A percentile compares a stretch with the other conserved stretches of the same genome.
phyloP scores from a whole-genome alignment of 768 basidiomycete genomes.

The Fibroporia radiculosa region DNA sequence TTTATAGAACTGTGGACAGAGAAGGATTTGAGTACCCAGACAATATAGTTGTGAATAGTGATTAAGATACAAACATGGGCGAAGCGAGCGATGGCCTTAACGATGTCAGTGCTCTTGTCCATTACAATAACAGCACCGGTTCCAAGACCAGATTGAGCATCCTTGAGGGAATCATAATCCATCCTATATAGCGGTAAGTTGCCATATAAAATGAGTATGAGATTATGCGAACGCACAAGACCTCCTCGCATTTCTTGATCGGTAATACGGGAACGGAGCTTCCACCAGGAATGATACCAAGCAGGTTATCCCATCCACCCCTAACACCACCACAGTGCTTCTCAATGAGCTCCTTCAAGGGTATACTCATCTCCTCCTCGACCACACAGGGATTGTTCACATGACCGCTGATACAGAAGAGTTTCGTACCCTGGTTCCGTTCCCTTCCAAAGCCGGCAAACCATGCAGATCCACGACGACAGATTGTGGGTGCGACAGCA shows the following conservation, averaged over 20 bases:
- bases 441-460: slow-evolving; percentile 89
- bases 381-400: slow-evolving; percentile 98
- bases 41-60: neutral
- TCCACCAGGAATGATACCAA: slow-evolving; percentile 96
- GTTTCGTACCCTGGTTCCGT: slow-evolving; percentile 93
- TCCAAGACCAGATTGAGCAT: slow-evolving; percentile 92
- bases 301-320: slow-evolving; percentile 95
- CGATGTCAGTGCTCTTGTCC: slow-evolving; percentile 95
- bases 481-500: slow-evolving; percentile 95
- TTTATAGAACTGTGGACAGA: slow-evolving; percentile 75
- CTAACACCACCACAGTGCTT: slow-evolving; percentile 94
- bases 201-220: neutral
- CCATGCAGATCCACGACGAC: slow-evolving; percentile 82
- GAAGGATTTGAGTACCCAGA: neutral
- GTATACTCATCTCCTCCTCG: slow-evolving; percentile 99
- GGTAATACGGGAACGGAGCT: slow-evolving; percentile 92
- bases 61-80: slow-evolving; percentile 43
- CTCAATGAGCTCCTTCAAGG: slow-evolving; percentile 86
- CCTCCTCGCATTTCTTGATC: slow-evolving; percentile 73
- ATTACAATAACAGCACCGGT: slow-evolving; percentile 99
- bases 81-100: slow-evolving; percentile 92
- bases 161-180: slow-evolving; percentile 98
- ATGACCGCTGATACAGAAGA: slow-evolving; percentile 94
- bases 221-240: slow-evolving; percentile 53
- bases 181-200: slow-evolving; percentile 42